phyloP scores from a whole-genome alignment of 2,329 filamentous ascomycete species.

The Daldinia sp. region DNA sequence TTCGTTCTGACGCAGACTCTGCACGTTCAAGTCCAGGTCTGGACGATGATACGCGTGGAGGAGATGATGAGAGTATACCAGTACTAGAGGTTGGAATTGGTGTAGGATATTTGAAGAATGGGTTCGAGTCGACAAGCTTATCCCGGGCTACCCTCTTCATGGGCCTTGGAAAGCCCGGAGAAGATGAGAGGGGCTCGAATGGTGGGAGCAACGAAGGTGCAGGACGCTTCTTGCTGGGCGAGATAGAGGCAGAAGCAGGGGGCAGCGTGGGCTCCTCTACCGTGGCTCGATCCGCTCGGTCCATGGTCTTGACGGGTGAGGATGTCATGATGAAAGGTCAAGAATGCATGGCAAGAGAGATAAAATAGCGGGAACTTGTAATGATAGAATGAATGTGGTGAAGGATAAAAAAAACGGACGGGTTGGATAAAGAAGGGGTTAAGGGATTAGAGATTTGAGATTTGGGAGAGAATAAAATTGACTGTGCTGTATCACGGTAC shows the following conservation, averaged over 20 bases:
- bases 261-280: conserved; percentile 55
- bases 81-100: conserved; percentile 95
- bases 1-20: conserved; percentile 79
- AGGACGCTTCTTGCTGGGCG: conserved; percentile 64
- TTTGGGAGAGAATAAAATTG: conserved; percentile 35
- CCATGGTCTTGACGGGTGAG: conserved; percentile 47
- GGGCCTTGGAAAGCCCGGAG: conserved; percentile 76
- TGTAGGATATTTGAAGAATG: conserved; percentile 83
- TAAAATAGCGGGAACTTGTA: conserved; percentile 8
- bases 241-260: conserved; percentile 40
- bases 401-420: conserved; percentile 22
- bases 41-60: conserved; percentile 65
- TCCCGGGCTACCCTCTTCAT: conserved; percentile 73
- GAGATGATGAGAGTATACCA: conserved; percentile 88
- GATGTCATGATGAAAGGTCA: conserved; percentile 47
- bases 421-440: conserved; percentile 41
- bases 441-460: conserved; percentile 37
- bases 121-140: conserved; percentile 55
- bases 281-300: conserved; percentile 46
- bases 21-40: conserved; percentile 69
- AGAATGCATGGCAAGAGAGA: conserved; percentile 43
- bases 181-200: conserved; percentile 84
- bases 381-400: conserved; percentile 24
- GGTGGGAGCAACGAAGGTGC: conserved; percentile 79
- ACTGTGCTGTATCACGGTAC: conserved; percentile 42